Base-by-base conservation (phyloP, 345 rosid genomes). In the Eucalyptus marginata region DNA sequence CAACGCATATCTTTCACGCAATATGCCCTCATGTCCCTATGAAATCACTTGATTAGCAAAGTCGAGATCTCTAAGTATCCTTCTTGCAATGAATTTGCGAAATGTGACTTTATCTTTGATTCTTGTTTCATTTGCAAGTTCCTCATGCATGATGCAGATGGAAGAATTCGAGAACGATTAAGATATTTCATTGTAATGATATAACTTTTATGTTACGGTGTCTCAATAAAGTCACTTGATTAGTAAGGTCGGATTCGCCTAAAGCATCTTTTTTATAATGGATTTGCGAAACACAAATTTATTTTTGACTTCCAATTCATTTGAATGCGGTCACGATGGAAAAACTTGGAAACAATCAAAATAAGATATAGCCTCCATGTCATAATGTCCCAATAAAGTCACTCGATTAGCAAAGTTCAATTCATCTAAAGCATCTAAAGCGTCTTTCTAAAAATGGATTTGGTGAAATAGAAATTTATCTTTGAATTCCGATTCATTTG, bases 201-300 rank as follows among this genome's bases (percentile, higher is more conserved):
- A 24, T 56, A 4, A 20, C 59, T 8, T 54, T 22, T 20, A 18
- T 13, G 4, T 52, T 20, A 52, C 0, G 1, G 4, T 18, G 1
- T 17, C 24, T 7, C 56, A 52, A 18, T 20, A 51, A 16, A 7
- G 56, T 52, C 58, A 52, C 25, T 52, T 52, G 58, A 52, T 52
- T 18, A 52, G 10, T 52, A 52, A 52, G 4, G 10, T 52, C 25
- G 8, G 1, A 52, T 52, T 18, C 0, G 9, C 10, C 24, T 52
- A 52, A 52, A 52, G 10, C 1, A 52, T 52, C 24, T 52, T 52
- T 52, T 1, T 52, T 52, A 18, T 4, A 52, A 52, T 1, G 5
- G 10, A 18, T 0, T 7, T 2, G 5, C 0, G 5, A 52, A 52
- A 52, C 10, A 52, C 0, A 1, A 0, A 52, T 52, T 52, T 52